phyloP scores from a whole-genome alignment of 140 eudicot species.

The Stevia rebaudiana region DNA sequence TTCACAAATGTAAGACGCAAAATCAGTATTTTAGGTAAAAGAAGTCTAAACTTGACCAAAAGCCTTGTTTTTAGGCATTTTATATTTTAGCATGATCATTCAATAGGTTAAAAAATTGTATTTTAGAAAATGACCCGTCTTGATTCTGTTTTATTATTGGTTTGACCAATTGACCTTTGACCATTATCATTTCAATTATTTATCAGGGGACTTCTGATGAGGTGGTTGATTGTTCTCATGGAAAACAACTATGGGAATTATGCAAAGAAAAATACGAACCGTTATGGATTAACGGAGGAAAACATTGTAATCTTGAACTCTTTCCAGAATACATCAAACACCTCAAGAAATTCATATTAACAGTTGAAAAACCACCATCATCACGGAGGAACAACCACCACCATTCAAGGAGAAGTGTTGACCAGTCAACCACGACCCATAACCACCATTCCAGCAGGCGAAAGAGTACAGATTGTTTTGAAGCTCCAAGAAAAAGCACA shows the following conservation, averaged over 20 bases:
- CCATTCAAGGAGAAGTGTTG: conserved; percentile 64
- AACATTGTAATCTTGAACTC: conserved; percentile 78
- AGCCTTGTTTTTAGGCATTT: conserved; percentile 5
- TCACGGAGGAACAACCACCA: conserved; percentile 38
- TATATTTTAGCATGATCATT: neutral
- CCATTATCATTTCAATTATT: neutral
- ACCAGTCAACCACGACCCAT: conserved; percentile 54
- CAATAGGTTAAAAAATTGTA: neutral
- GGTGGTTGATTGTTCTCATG: conserved; percentile 90
- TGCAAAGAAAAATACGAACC: conserved; percentile 88
- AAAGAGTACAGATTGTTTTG: conserved; percentile 74
- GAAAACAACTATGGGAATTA: conserved; percentile 77
- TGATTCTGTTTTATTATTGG: neutral
- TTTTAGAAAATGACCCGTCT: neutral
- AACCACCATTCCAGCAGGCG: conserved; percentile 52
- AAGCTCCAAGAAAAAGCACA: conserved; percentile 71
- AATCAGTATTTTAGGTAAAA: neutral
- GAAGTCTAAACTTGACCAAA: conserved; percentile 14
- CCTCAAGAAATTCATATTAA: conserved; percentile 70
- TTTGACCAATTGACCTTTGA: conserved; percentile 13
- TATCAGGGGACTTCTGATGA: conserved; percentile 88
- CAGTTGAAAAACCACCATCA: conserved; percentile 62
- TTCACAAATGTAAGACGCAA: conserved; percentile 1
- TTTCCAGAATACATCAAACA: conserved; percentile 84
- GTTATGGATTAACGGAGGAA: conserved; percentile 91